phyloP scores from a whole-genome alignment of 2,329 filamentous ascomycete species.

The Trichoderma sp. region DNA sequence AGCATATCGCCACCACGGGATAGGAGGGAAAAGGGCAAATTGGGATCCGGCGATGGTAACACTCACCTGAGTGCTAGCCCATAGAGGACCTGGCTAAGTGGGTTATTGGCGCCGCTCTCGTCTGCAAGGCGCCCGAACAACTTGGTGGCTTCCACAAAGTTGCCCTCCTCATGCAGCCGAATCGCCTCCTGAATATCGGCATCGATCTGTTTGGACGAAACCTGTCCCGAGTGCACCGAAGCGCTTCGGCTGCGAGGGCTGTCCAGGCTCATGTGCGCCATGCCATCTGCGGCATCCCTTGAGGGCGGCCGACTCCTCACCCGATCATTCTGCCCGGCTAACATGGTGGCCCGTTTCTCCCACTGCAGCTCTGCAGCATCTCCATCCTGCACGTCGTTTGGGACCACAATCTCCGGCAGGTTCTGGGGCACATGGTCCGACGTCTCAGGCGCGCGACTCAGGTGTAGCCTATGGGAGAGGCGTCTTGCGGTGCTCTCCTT shows the following conservation, averaged over 20 bases:
- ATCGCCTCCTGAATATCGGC: constrained; percentile 94
- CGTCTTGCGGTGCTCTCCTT: constrained; percentile 44
- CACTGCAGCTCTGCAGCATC: constrained; percentile 68
- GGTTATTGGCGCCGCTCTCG: constrained; percentile 82
- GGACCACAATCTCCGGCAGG: constrained; percentile 70
- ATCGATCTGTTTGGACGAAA: constrained; percentile 58
- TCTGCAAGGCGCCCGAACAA: constrained; percentile 86
- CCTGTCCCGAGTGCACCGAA: constrained; percentile 32
- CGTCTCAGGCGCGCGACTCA: constrained; percentile 58
- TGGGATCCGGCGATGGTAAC: neutral
- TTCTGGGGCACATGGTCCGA: constrained; percentile 77
- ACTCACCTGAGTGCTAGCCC: constrained; percentile 83
- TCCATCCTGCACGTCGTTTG: constrained; percentile 47
- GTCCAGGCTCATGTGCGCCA: constrained; percentile 34
- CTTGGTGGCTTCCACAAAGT: constrained; percentile 75
- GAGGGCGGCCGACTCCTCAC: constrained; percentile 47
- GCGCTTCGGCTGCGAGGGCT: constrained; percentile 27
- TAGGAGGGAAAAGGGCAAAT: neutral
- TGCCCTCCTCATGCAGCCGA: constrained; percentile 81
- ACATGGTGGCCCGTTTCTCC: constrained; percentile 90
- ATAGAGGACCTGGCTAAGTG: constrained; percentile 92
- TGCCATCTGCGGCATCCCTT: constrained; percentile 36
- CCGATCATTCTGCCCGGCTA: constrained; percentile 66
- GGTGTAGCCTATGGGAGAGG: constrained; percentile 71
- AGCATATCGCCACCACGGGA: constrained; percentile 5